Conservation (phyloP, 129 eudicot species). For the Tagetes patula region DNA sequence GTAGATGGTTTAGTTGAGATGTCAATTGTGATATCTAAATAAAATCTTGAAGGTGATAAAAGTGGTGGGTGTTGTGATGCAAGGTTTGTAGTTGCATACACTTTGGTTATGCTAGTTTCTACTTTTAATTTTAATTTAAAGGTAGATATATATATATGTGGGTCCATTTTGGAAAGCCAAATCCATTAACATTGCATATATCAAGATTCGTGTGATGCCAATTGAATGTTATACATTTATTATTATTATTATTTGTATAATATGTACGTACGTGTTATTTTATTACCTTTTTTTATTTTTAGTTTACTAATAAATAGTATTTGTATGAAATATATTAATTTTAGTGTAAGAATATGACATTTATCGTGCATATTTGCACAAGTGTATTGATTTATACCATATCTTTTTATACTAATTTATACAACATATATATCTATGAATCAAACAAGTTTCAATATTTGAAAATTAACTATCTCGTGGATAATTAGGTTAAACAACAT, state of each 20-base stretch:
- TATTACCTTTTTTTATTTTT: neutral
- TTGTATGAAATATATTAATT: neutral
- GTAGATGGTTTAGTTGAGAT: slow-evolving; percentile 36
- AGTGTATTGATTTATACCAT: too few species aligned
- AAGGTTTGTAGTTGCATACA: slow-evolving; percentile 31
- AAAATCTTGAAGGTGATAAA: slow-evolving; percentile 42
- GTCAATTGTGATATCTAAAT: slow-evolving; percentile 34
- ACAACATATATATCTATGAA: too few species aligned
- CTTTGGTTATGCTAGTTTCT: slow-evolving; percentile 33
- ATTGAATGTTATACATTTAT: neutral
- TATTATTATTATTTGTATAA: neutral
- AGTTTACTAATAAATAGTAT: neutral
- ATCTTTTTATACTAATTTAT: too few species aligned
- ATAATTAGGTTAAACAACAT: too few species aligned
- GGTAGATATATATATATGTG: slow-evolving; percentile 31
- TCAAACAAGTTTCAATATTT: too few species aligned
- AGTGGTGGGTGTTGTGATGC: slow-evolving; percentile 38
- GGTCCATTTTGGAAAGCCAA: slow-evolving; percentile 54
- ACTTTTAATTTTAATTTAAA: neutral
- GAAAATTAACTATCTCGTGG: too few species aligned
- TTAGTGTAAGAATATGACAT: neutral
- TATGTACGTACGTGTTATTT: neutral
- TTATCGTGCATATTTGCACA: neutral
- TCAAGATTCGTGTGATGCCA: slow-evolving; percentile 44
- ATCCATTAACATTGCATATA: slow-evolving; percentile 44